Evolutionary conservation across 805 yeast genomes (phyloP).

Genomic region (Brettanomyces bruxellensis): DNA sequence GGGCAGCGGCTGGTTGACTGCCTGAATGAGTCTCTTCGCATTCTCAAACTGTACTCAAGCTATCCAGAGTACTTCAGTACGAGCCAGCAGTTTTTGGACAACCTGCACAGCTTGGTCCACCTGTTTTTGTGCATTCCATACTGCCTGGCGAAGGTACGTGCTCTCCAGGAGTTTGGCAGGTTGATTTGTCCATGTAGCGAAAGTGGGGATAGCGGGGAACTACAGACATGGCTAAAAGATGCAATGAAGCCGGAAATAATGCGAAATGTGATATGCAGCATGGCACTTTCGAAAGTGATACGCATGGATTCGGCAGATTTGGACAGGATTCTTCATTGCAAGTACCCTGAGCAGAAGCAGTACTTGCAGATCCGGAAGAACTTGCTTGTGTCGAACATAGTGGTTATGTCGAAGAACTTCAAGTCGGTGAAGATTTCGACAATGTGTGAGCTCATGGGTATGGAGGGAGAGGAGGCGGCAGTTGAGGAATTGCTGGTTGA

Average conservation of each 20-base stretch:
- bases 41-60: not conserved
- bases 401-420: constrained; percentile 14
- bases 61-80: not conserved
- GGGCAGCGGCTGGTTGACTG: not conserved
- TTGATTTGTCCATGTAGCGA: not conserved
- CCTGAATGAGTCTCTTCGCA: not conserved
- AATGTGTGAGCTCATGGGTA: constrained; percentile 7
- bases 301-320: not conserved
- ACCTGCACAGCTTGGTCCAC: constrained; percentile 1
- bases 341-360: not conserved
- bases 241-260: not conserved
- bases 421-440: constrained; percentile 10
- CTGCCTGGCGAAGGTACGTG: constrained; percentile 6
- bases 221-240: not conserved
- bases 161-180: not conserved
- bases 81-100: not conserved
- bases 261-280: not conserved
- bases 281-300: not conserved
- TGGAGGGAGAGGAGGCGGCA: not conserved
- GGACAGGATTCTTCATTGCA: not conserved
- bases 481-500: constrained; percentile 8
- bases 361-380: constrained; percentile 4
- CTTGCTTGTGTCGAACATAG: constrained; percentile 15
- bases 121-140: constrained; percentile 9
- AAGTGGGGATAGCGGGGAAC: not conserved